Conservation (phyloP, 495 filamentous ascomycete species). For the Aspergillus cristatus region DNA sequence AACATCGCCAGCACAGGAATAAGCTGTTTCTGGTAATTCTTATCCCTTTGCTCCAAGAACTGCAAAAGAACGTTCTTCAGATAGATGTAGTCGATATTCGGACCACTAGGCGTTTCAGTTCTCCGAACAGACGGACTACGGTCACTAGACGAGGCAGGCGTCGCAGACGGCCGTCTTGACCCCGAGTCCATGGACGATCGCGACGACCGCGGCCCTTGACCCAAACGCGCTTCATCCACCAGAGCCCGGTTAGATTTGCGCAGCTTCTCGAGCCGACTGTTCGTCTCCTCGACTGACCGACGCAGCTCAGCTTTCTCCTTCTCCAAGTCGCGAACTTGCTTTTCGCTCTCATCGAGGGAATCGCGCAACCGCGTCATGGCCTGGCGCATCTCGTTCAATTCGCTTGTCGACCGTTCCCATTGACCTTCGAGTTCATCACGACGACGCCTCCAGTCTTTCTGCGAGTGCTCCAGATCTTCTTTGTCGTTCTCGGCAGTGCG, state of each 20-base stretch:
- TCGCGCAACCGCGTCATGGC: conserved; percentile 74
- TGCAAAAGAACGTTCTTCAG: conserved; percentile 92
- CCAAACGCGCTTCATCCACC: conserved; percentile 32
- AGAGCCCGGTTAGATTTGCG: conserved; percentile 59
- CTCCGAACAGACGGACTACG: conserved; percentile 32
- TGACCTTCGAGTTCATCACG: conserved; percentile 65
- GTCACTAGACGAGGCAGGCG: conserved; percentile 28
- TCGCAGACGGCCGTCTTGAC: conserved; percentile 20
- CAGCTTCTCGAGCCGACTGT: conserved; percentile 66
- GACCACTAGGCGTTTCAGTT: conserved; percentile 29
- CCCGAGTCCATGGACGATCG: conserved; percentile 61
- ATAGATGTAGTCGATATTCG: conserved; percentile 67
- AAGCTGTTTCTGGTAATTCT: conserved; percentile 79
- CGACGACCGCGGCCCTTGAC: conserved; percentile 42
- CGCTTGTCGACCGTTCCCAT: conserved; percentile 56
- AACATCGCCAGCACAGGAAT: conserved; percentile 87
- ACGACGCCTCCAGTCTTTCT: conserved; percentile 63
- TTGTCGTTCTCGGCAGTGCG: conserved; percentile 58
- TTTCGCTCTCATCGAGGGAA: conserved; percentile 78
- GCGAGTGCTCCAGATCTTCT: conserved; percentile 58
- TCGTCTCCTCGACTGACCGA: conserved; percentile 66
- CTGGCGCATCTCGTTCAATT: conserved; percentile 62
- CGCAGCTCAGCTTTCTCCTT: conserved; percentile 70
- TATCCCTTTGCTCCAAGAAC: conserved; percentile 91
- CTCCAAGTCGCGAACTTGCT: conserved; percentile 69